A percentile compares a stretch with the other conserved stretches of the same genome.
These are phyloP conservation scores for Lactarius akahatsu DNA, from an alignment of 768 basidiomycete genomes.

Conservation along the genomic window DNA sequence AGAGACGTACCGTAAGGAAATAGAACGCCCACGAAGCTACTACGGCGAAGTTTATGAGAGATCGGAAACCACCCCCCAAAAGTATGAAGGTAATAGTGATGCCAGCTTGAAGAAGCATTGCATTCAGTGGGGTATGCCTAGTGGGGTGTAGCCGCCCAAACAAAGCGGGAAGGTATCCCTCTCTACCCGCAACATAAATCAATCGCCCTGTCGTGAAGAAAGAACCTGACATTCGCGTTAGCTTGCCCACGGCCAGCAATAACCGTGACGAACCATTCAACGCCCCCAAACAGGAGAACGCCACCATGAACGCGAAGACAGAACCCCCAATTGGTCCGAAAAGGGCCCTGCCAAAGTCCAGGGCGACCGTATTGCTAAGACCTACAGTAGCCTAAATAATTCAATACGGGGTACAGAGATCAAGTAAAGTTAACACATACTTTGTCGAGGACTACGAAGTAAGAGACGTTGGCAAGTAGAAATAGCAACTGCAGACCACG, in stretches of 20 bases:
- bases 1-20: slow-evolving; percentile 67
- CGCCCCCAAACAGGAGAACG: slow-evolving; percentile 93
- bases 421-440: slow-evolving; percentile 36
- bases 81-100: slow-evolving; percentile 79
- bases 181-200: slow-evolving; percentile 85
- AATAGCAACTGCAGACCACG: slow-evolving; percentile 58
- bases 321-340: slow-evolving; percentile 87
- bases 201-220: slow-evolving; percentile 80
- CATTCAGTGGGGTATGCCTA: slow-evolving; percentile 85
- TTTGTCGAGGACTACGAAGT: slow-evolving; percentile 91
- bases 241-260: slow-evolving; percentile 9
- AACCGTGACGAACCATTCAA: slow-evolving; percentile 64
- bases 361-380: slow-evolving; percentile 81
- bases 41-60: slow-evolving; percentile 86
- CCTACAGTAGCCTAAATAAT: slow-evolving; percentile 54
- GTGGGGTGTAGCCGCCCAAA: slow-evolving; percentile 76
- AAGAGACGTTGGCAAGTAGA: slow-evolving; percentile 79
- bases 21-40: slow-evolving; percentile 87
- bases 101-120: slow-evolving; percentile 72
- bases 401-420: slow-evolving; percentile 9
- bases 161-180: slow-evolving; percentile 80
- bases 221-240: slow-evolving; percentile 45
- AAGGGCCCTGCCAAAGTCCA: slow-evolving; percentile 87
- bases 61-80: slow-evolving; percentile 86
- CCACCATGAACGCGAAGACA: slow-evolving; percentile 87